Conservation (phyloP, 1,284 basidiomycete genomes). For the Pseudozyma hubeiensis region DNA sequence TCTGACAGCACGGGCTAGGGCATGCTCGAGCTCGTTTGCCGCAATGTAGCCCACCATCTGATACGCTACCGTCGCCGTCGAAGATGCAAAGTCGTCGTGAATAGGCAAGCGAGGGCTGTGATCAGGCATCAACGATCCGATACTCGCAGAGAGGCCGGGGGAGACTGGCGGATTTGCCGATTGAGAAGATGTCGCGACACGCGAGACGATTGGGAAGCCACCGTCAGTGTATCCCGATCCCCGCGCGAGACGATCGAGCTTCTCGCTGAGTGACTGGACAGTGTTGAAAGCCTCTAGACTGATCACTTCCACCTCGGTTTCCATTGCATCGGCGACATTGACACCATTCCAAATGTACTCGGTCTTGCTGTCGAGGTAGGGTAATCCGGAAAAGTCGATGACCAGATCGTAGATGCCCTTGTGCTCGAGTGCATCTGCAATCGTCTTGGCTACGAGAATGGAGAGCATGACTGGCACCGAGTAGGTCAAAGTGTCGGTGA, state of each 20-base stretch:
- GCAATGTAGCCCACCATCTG: conserved; percentile 93
- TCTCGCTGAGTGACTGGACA: conserved; percentile 74
- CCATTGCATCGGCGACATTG: conserved; percentile 57
- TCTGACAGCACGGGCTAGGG: conserved; percentile 64
- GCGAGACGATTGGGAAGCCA: conserved; percentile 84
- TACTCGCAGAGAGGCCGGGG: conserved; percentile 20
- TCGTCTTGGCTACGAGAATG: conserved; percentile 90
- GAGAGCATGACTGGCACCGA: conserved; percentile 91
- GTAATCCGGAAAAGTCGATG: conserved; percentile 77
- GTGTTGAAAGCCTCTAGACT: conserved; percentile 76
- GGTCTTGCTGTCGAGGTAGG: conserved; percentile 89
- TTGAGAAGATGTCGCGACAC: not conserved
- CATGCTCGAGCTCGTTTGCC: conserved; percentile 90
- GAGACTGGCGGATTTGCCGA: conserved; percentile 10
- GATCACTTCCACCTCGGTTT: conserved; percentile 58
- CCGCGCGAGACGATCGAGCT: conserved; percentile 68
- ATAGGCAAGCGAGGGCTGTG: conserved; percentile 67
- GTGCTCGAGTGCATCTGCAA: conserved; percentile 83
- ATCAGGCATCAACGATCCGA: conserved; percentile 27
- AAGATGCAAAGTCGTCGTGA: not conserved
- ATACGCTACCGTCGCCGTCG: conserved; percentile 45
- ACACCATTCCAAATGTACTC: conserved; percentile 80
- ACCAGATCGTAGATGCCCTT: conserved; percentile 96
- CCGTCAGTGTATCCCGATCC: conserved; percentile 74
- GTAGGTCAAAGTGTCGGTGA: conserved; percentile 93